phyloP scores from a whole-genome alignment of 2,329 filamentous ascomycete species.

The Macroventuria anomochaeta region DNA sequence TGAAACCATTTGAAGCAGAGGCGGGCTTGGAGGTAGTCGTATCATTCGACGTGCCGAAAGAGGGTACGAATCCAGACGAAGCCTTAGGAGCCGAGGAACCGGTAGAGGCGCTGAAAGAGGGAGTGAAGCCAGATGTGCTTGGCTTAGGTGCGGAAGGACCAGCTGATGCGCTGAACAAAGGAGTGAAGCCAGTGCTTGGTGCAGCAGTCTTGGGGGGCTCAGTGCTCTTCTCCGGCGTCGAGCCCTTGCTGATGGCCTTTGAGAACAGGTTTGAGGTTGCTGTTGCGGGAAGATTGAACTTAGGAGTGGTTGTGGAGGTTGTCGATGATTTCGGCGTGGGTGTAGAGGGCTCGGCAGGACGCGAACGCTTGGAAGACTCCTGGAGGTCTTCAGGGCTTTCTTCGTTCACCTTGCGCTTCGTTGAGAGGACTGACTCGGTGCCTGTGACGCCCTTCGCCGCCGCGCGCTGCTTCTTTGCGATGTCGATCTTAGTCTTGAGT shows the following conservation, averaged over 20 bases:
- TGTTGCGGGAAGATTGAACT: constrained; percentile 26
- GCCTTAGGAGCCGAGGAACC: constrained; percentile 5
- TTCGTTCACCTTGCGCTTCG: constrained; percentile 39
- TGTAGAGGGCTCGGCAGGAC: constrained; percentile 24
- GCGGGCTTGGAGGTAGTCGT: background rate
- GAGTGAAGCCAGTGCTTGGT: constrained; percentile 22
- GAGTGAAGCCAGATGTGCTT: constrained; percentile 10
- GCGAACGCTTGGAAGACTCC: constrained; percentile 36
- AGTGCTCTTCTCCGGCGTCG: constrained; percentile 22
- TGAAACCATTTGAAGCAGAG: constrained; percentile 6
- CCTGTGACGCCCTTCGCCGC: constrained; percentile 40
- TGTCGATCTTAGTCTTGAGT: constrained; percentile 39
- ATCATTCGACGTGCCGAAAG: background rate
- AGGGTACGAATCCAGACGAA: constrained; percentile 5
- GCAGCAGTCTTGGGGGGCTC: constrained; percentile 20
- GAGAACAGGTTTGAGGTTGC: constrained; percentile 35
- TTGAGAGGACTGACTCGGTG: constrained; percentile 41
- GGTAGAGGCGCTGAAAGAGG: constrained; percentile 20
- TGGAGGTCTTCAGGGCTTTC: constrained; percentile 18
- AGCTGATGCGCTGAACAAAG: constrained; percentile 18
- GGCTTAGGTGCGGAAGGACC: constrained; percentile 14
- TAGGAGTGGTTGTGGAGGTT: constrained; percentile 16
- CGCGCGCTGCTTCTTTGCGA: constrained; percentile 39
- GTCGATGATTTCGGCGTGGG: constrained; percentile 28
- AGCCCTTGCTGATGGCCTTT: constrained; percentile 32